These are phyloP conservation scores for Westerdykella aurantiaca DNA, from an alignment of 2,329 filamentous ascomycete species.

Conservation along the genomic window DNA sequence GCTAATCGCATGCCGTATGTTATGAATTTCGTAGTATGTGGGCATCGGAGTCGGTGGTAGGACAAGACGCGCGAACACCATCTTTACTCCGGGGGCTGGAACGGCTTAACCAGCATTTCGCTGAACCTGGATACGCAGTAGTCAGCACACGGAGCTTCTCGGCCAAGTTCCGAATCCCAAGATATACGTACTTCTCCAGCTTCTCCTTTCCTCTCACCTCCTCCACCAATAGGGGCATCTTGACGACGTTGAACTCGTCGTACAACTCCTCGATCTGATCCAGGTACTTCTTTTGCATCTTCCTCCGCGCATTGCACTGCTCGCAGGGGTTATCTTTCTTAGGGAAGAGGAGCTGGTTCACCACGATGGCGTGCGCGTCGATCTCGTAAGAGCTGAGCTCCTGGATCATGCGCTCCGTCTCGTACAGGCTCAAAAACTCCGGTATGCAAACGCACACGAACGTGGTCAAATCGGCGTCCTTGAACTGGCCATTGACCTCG, in stretches of 20 bases:
- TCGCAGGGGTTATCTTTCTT: conserved; percentile 79
- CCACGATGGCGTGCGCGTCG: conserved; percentile 94
- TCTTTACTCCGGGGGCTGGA: conserved; percentile 55
- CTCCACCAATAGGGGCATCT: conserved; percentile 93
- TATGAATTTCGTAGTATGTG: too few relatives aligned
- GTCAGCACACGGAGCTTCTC: conserved; percentile 7
- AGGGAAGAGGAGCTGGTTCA: conserved; percentile 95
- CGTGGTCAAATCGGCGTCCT: conserved; percentile 89
- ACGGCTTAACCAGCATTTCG: conserved; percentile 74
- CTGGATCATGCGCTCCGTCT: conserved; percentile 99
- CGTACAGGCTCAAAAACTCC: conserved; percentile 93
- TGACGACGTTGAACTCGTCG: conserved; percentile 97
- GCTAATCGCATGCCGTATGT: too few relatives aligned
- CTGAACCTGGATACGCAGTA: conserved; percentile 54
- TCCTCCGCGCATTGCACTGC: conserved; percentile 87
- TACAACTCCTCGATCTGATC: conserved; percentile 98
- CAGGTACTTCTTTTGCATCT: conserved; percentile 99
- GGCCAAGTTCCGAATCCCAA: neutral
- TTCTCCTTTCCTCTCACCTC: conserved; percentile 94
- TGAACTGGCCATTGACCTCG: conserved; percentile 97
- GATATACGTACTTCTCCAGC: conserved; percentile 59
- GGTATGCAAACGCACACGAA: conserved; percentile 99
- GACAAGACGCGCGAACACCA: neutral
- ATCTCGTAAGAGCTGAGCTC: conserved; percentile 90
- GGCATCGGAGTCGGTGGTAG: too few relatives aligned